A percentile compares a stretch with the other conserved stretches of the same genome.
Conservation (phyloP, 2,329 filamentous ascomycete species). For the Biscogniauxia mediterranea region DNA sequence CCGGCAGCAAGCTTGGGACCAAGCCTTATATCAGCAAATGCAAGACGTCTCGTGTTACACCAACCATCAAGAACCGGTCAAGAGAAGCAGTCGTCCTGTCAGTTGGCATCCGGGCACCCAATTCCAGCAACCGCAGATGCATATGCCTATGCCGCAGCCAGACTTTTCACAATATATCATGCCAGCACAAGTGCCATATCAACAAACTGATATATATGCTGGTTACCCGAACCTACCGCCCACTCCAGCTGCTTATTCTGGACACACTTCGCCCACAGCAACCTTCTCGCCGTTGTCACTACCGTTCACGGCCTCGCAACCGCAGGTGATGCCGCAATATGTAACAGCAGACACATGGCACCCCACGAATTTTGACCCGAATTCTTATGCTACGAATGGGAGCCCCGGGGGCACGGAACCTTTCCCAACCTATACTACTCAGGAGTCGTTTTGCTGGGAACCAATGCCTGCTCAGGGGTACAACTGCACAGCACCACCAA, state of each 20-base stretch:
- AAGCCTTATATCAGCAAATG: conserved; percentile 40
- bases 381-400: conserved; percentile 23
- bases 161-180: conserved; percentile 39
- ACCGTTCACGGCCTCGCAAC: conserved; percentile 39
- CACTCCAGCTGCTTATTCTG: conserved; percentile 55
- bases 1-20: conserved; percentile 47
- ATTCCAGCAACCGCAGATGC: conserved; percentile 38
- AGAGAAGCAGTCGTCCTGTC: conserved; percentile 55
- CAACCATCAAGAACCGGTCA: conserved; percentile 32
- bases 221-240: conserved; percentile 47
- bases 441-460: conserved; percentile 42
- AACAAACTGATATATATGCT: conserved; percentile 42
- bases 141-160: conserved; percentile 37
- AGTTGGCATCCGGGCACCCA: conserved; percentile 74
- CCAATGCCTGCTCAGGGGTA: conserved; percentile 45
- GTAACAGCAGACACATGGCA: conserved; percentile 40
- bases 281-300: conserved; percentile 54
- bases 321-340: conserved; percentile 38
- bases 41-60: conserved; percentile 29
- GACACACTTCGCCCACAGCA: conserved; percentile 55
- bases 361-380: conserved; percentile 33
- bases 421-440: conserved; percentile 30
- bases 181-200: conserved; percentile 38
- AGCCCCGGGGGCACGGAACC: conserved; percentile 31
- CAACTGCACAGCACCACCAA: conserved; percentile 53